Percentiles rank a stretch among this genome's conserved stretches.
Evolutionary conservation across 208 protist genomes (phyloP).

Genomic region (Leishmania arabica): DNA sequence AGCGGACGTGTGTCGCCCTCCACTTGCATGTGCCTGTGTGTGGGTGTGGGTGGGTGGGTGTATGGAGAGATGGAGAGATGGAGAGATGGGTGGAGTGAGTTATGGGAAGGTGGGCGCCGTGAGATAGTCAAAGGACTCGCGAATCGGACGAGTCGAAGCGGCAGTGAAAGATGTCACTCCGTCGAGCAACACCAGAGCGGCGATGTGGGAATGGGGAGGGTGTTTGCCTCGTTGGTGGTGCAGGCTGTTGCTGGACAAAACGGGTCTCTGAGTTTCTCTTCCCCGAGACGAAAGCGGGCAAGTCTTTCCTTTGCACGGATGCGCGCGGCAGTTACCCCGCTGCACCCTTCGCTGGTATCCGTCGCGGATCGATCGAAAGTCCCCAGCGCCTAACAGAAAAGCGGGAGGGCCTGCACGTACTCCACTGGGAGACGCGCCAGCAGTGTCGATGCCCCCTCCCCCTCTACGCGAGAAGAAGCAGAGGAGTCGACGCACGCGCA

Average conservation of each 20-base stretch:
- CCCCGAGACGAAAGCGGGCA: background rate
- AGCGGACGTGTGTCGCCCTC: no score
- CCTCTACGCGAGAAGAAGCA: background rate
- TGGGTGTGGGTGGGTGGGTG: no score
- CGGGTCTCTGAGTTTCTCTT: no score
- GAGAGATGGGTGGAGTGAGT: no score
- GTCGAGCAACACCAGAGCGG: background rate
- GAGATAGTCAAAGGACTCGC: background rate
- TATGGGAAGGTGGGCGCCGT: background rate
- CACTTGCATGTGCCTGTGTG: background rate
- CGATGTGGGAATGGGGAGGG: background rate
- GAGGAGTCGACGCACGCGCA: background rate
- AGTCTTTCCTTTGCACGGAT: background rate
- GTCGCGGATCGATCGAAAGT: background rate
- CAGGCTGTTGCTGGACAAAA: background rate
- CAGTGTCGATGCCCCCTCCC: background rate
- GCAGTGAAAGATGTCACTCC: background rate
- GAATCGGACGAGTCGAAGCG: background rate
- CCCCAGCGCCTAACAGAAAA: background rate
- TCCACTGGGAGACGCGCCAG: background rate
- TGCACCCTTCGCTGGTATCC: background rate
- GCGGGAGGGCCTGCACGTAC: background rate
- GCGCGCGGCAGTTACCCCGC: background rate
- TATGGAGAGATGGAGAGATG: no score
- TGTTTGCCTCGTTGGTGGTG: background rate